phyloP scores from a whole-genome alignment of 2,329 filamentous ascomycete species.

The Cordyceps javanica region DNA sequence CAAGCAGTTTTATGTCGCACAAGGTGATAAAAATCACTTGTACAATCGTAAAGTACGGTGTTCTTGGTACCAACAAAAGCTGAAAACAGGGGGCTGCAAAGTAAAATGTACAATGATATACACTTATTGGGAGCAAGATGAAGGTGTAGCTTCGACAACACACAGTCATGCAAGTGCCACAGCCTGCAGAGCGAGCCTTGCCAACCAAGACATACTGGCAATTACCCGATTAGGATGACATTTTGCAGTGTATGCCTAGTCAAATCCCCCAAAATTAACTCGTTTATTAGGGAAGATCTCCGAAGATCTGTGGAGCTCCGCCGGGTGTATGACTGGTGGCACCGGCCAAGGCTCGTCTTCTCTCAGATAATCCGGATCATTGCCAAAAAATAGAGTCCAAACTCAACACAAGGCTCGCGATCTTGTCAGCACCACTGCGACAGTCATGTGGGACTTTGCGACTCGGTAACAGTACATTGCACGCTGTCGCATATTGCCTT shows the following conservation, averaged over 20 bases:
- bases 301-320: not conserved
- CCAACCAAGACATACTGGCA: not conserved
- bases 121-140: too few relatives aligned
- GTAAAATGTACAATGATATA: too few relatives aligned
- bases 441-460: too few relatives aligned
- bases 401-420: not conserved
- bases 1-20: too few relatives aligned
- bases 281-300: not conserved
- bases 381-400: not conserved
- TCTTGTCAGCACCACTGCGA: not conserved
- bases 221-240: not conserved
- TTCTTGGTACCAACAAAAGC: too few relatives aligned
- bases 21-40: too few relatives aligned
- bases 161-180: too few relatives aligned
- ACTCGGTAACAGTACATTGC: too few relatives aligned
- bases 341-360: not conserved
- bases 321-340: not conserved
- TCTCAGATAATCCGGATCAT: not conserved
- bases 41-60: too few relatives aligned
- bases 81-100: too few relatives aligned
- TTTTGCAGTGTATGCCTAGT: not conserved
- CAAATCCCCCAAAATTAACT: not conserved
- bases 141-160: not conserved
- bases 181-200: not conserved
- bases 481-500: too few relatives aligned